Percentiles rank a stretch among this genome's conserved stretches.
phyloP scores from a whole-genome alignment of 192 early-diverging fungal species.

The Entophlyctis helioformis region DNA sequence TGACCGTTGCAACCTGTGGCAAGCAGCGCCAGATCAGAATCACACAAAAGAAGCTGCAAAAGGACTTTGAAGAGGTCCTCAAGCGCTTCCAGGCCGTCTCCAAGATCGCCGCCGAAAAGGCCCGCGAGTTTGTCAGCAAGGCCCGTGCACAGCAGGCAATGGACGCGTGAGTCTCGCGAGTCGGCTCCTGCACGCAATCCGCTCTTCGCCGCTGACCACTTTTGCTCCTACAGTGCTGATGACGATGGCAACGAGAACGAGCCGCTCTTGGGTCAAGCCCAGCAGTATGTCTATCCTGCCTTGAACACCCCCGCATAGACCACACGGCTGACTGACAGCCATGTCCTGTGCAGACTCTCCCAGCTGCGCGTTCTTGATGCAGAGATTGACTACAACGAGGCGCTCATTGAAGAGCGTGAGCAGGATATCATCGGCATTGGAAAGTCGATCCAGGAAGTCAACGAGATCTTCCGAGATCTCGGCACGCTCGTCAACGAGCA shows the following conservation, averaged over 20 bases:
- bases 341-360: too few species aligned
- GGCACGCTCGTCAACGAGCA: slow-evolving; percentile 97
- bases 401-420: slow-evolving; percentile 86
- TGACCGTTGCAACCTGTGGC: not conserved
- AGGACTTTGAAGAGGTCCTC: slow-evolving; percentile 88
- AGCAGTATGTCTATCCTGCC: too few species aligned
- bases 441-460: slow-evolving; percentile 83
- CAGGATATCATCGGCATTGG: slow-evolving; percentile 87
- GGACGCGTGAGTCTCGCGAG: slow-evolving; percentile 6
- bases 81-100: slow-evolving; percentile 81
- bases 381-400: slow-evolving; percentile 91
- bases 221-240: slow-evolving; percentile 19
- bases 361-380: slow-evolving; percentile 68
- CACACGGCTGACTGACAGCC: too few species aligned
- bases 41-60: slow-evolving; percentile 85
- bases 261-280: slow-evolving; percentile 51
- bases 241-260: slow-evolving; percentile 39
- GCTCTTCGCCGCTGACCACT: not conserved
- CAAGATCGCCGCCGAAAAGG: slow-evolving; percentile 68
- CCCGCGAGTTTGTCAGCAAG: slow-evolving; percentile 72
- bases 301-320: too few species aligned
- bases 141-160: slow-evolving; percentile 38
- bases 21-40: slow-evolving; percentile 61
- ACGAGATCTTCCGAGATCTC: slow-evolving; percentile 94
- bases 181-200: not conserved